phyloP scores from a whole-genome alignment of 768 basidiomycete genomes.

The Sarcodon sp. region DNA sequence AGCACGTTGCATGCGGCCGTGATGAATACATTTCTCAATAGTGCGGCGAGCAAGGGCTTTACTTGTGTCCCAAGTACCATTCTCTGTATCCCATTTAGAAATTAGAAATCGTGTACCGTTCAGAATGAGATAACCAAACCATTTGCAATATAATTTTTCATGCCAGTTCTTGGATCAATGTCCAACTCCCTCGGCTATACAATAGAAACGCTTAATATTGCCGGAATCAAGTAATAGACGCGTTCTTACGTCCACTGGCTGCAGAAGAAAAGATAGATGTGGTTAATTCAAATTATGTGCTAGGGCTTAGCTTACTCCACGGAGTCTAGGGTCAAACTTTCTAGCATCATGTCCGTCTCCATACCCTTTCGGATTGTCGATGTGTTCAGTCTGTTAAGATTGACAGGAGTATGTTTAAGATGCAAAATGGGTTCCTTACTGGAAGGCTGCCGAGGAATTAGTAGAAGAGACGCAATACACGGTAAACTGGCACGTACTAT shows the following conservation, averaged over 20 bases:
- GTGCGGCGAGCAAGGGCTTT: constrained; percentile 64
- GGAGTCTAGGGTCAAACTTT: constrained; percentile 59
- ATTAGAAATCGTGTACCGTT: not conserved
- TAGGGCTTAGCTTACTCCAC: constrained; percentile 22
- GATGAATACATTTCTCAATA: constrained; percentile 66
- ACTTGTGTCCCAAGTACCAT: constrained; percentile 81
- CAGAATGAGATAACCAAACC: constrained; percentile 18
- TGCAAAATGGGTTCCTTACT: too few relatives aligned
- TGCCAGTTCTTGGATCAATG: constrained; percentile 73
- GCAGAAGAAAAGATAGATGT: not conserved
- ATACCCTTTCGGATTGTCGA: constrained; percentile 89
- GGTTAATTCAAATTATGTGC: not conserved
- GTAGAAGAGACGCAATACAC: too few relatives aligned
- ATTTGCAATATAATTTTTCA: constrained; percentile 95
- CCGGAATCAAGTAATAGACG: not conserved
- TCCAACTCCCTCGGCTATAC: constrained; percentile 67
- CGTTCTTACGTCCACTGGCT: constrained; percentile 56
- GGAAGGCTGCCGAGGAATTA: too few relatives aligned
- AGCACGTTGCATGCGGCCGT: constrained; percentile 53
- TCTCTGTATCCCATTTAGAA: constrained; percentile 24
- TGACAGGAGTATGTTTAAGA: not conserved
- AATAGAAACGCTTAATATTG: not conserved
- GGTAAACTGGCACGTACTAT: constrained; percentile 57
- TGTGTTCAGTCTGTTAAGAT: constrained; percentile 55
- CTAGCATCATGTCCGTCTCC: constrained; percentile 77